Base-by-base conservation (phyloP, 805 yeast genomes). In the Kazachstania bromeliacearum region DNA sequence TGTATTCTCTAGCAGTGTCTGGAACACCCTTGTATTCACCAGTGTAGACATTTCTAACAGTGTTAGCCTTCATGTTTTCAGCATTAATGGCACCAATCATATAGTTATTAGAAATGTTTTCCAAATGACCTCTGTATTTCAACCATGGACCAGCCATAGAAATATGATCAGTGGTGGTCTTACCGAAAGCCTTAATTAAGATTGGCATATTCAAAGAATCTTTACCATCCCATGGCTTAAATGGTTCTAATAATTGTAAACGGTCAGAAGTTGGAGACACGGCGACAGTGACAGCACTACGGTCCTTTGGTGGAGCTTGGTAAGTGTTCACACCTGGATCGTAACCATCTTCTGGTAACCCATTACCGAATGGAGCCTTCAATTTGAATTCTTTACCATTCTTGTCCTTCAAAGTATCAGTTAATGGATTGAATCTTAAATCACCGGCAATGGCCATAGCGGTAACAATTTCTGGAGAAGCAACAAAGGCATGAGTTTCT, bases 61-160 rank as follows among this genome's bases (percentile, higher is more conserved):
- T 69, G 84, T 89, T 89, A 50, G 94, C 95, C 75, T 89, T 85
- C 51, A 79, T 83, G 69, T 89, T 89, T 71, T 82, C 96, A 61
- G 88, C 88, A 70, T 89, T 89, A 64, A 79, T 88, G 51, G 97
- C 97, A 74, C 98, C 98, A 74, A 89, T 89, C 95, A 89, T 88
- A 73, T 92, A 89, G 77, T 92, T 89, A 78, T 89, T 87, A 51
- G 96, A 87, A 62, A 89, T 92, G 80, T 89, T 89, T 73, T 87
- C 89, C 72, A 89, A 76, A 73, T 89, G 98, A 70, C 98, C 98
- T 76, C 96, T 85, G 89, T 89, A 89, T 74, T 89, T 89, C 77
- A 89, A 83, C 98, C 98, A 89, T 62, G 97, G 96, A 71, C 98
- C 98, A 62, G 98, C 98, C 94, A 85, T 88, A 59, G 97, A 89